Conservation (phyloP, 768 basidiomycete species). For the Boletus coccyginus region DNA sequence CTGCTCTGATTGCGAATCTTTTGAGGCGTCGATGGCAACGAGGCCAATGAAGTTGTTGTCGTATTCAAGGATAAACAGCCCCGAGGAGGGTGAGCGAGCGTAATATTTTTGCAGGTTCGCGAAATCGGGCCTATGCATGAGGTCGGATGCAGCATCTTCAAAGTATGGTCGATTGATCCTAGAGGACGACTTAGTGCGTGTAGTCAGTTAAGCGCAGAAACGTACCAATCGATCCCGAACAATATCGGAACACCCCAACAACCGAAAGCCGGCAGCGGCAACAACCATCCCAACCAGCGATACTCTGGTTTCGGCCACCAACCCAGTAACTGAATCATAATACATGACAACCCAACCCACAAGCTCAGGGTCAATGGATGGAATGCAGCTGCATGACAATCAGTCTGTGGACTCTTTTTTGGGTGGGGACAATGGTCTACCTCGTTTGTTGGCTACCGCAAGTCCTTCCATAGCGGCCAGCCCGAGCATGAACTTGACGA, state of each 20-base stretch:
- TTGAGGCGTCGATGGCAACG: constrained; percentile 65
- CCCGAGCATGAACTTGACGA: constrained; percentile 61
- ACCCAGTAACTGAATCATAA: constrained; percentile 55
- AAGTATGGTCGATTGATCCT: constrained; percentile 74
- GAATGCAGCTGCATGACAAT: constrained; percentile 40
- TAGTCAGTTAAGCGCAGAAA: neutral
- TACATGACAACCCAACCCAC: constrained; percentile 60
- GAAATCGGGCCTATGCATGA: constrained; percentile 58
- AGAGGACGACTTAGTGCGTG: neutral
- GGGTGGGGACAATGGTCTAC: constrained; percentile 32
- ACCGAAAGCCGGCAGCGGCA: constrained; percentile 65
- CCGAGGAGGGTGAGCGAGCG: constrained; percentile 56
- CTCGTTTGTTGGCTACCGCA: constrained; percentile 60
- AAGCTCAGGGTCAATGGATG: constrained; percentile 58
- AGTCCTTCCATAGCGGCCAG: constrained; percentile 66
- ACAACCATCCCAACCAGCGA: constrained; percentile 50
- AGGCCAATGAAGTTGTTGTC: constrained; percentile 59
- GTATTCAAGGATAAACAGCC: constrained; percentile 68
- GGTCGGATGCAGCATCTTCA: constrained; percentile 50
- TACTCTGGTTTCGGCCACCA: constrained; percentile 62
- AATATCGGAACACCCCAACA: constrained; percentile 60
- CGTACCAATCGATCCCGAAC: constrained; percentile 67
- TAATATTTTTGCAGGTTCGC: constrained; percentile 54
- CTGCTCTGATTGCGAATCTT: constrained; percentile 35
- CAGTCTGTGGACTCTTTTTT: neutral